These are phyloP conservation scores for Skeletonema marinoi DNA, from an alignment of 108 stramenopile genomes.

Conservation along the genomic window DNA sequence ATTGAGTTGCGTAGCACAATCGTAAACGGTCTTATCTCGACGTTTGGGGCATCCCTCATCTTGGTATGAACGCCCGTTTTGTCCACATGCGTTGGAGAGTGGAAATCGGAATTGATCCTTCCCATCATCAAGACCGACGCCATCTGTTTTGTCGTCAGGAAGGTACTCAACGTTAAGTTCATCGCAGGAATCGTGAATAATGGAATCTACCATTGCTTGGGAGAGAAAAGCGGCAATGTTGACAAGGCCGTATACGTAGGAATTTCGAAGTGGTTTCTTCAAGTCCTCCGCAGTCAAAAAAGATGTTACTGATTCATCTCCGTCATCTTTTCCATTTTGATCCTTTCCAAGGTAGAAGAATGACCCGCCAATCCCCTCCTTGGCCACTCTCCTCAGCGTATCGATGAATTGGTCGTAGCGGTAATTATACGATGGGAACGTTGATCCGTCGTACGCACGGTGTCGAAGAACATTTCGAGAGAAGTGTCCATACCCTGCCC, in stretches of 20 bases:
- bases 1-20: conserved; percentile 36
- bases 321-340: conserved; percentile 9
- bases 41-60: conserved; percentile 12
- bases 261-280: conserved; percentile 2
- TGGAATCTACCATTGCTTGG: conserved; percentile 58
- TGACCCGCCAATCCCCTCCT: conserved; percentile 25
- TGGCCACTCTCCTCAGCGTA: conserved; percentile 26
- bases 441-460: conserved; percentile 33
- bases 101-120: conserved; percentile 39
- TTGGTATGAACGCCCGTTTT: conserved; percentile 33
- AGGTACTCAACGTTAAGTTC: conserved; percentile 43
- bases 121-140: conserved; percentile 41
- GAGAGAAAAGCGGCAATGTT: conserved; percentile 53
- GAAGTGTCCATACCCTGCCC: conserved; percentile 23
- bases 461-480: conserved; percentile 21
- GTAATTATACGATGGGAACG: conserved; percentile 41
- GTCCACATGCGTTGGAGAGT: conserved; percentile 44
- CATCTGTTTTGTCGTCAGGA: conserved; percentile 24
- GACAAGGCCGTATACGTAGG: conserved; percentile 47
- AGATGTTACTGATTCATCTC: neutral
- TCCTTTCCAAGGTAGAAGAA: conserved; percentile 34
- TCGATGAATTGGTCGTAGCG: conserved; percentile 39
- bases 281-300: conserved; percentile 2
- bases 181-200: conserved; percentile 54
- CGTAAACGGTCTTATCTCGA: conserved; percentile 24